Percentiles rank a stretch among this genome's conserved stretches.
phyloP scores from a whole-genome alignment of 768 basidiomycete genomes.

The Russula dissimulans region DNA sequence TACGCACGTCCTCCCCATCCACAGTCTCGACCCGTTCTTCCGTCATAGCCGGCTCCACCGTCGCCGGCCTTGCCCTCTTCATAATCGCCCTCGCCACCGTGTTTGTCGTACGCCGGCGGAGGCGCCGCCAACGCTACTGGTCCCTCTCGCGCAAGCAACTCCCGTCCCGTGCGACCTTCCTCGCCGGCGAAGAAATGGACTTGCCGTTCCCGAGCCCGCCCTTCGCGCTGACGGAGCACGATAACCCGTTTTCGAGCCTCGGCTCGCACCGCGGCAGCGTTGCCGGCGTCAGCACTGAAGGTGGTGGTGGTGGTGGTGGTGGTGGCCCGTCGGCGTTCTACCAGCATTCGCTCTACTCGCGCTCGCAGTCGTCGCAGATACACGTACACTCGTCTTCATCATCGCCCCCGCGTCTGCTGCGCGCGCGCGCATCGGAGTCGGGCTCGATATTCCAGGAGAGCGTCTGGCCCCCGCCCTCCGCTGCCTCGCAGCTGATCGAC shows the following conservation, averaged over 20 bases:
- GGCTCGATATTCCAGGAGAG: slow-evolving; percentile 19
- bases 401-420: slow-evolving; percentile 10
- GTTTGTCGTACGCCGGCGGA: slow-evolving; percentile 10
- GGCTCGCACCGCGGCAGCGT: background rate
- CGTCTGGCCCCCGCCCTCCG: slow-evolving; percentile 17
- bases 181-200: slow-evolving; percentile 17
- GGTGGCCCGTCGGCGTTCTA: background rate
- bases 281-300: background rate
- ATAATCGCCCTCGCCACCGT: slow-evolving; percentile 5
- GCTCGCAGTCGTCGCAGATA: background rate
- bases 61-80: slow-evolving; percentile 7
- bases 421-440: slow-evolving; percentile 11
- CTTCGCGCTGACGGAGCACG: background rate
- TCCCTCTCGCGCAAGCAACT: slow-evolving; percentile 8
- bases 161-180: slow-evolving; percentile 10
- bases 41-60: slow-evolving; percentile 10
- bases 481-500: slow-evolving; percentile 5
- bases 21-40: background rate
- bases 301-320: no score
- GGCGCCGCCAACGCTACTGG: slow-evolving; percentile 5
- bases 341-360: background rate
- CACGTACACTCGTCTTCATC: background rate
- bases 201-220: background rate
- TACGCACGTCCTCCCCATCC: background rate
- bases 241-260: background rate